These are phyloP conservation scores for Lathyrus aphaca DNA, from an alignment of 306 rosid species.

Conservation along the genomic window DNA sequence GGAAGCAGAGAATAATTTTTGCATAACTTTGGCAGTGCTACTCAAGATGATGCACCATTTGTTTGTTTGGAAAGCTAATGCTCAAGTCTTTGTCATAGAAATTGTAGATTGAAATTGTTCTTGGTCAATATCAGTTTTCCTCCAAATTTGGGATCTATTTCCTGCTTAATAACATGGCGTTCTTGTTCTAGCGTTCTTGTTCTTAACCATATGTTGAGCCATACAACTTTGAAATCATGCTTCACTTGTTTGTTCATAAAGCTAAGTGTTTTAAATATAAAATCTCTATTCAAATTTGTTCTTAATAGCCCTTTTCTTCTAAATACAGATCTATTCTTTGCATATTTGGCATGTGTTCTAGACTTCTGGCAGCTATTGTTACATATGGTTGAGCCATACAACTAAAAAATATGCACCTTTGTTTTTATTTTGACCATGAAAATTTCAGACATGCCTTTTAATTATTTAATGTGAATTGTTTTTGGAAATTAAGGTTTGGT, in stretches of 20 bases:
- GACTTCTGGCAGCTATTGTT: neutral
- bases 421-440: neutral
- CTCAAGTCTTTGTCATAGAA: neutral
- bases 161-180: neutral
- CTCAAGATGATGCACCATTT: slow-evolving; percentile 6
- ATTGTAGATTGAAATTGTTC: neutral
- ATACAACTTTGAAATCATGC: neutral
- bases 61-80: neutral
- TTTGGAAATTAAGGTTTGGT: neutral
- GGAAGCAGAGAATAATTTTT: neutral
- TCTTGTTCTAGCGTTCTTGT: neutral
- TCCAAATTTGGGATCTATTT: neutral
- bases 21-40: neutral
- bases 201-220: neutral
- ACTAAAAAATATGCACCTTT: neutral
- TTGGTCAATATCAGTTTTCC: neutral
- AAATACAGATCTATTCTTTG: neutral
- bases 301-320: neutral
- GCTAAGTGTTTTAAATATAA: neutral
- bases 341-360: neutral
- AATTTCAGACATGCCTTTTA: neutral
- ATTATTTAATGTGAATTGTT: neutral
- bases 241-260: neutral
- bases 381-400: neutral
- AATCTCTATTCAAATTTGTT: slow-evolving; percentile 1